Evolutionary conservation across 331 rosid genomes (phyloP).

Genomic region (Ulmus americana): DNA sequence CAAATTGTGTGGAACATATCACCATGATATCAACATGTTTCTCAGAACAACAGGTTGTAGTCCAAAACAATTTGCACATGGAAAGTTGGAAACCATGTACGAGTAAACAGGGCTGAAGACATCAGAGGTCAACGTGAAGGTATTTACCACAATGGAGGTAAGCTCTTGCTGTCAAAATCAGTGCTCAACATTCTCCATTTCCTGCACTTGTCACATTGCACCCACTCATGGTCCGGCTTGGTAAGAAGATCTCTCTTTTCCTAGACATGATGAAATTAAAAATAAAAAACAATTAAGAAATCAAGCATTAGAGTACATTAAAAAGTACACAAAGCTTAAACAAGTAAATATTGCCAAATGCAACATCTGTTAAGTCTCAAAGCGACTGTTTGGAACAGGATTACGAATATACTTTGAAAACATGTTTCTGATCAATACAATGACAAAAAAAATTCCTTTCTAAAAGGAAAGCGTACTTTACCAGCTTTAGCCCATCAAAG

Average conservation of each 20-base stretch:
- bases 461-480: constrained; percentile 11
- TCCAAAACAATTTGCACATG: neutral
- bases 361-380: neutral
- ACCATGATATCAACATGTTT: no score
- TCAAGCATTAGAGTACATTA: neutral
- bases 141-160: constrained; percentile 39
- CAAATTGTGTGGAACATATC: no score
- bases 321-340: neutral
- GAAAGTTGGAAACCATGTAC: neutral
- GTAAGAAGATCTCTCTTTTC: constrained; percentile 22
- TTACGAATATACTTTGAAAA: neutral
- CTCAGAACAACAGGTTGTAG: neutral
- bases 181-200: constrained; percentile 47
- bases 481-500: constrained; percentile 42
- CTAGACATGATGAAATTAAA: constrained; percentile 19
- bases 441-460: neutral
- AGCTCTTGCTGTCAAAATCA: constrained; percentile 26
- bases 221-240: constrained; percentile 59
- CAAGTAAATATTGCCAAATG: neutral
- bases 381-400: neutral
- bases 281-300: neutral
- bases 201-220: constrained; percentile 58
- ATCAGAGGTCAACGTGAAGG: neutral
- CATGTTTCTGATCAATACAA: neutral
- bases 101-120: neutral